phyloP scores from a whole-genome alignment of 495 filamentous ascomycete genomes.

The Tricharina praecox region DNA sequence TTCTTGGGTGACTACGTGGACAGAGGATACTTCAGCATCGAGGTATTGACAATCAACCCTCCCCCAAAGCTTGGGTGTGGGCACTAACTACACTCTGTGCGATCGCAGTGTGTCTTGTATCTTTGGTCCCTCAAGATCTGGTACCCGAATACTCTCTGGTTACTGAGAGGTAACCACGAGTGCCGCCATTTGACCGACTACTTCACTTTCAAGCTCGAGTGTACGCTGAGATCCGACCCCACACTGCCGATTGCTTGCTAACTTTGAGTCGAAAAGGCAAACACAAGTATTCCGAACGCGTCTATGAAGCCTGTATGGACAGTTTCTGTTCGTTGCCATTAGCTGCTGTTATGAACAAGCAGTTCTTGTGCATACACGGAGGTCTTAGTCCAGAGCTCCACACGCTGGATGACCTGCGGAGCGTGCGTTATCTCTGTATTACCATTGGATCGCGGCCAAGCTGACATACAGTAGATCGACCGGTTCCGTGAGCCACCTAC shows the following conservation, averaged over 20 bases:
- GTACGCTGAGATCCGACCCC: slow-evolving; percentile 23
- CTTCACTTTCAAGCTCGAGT: slow-evolving; percentile 99
- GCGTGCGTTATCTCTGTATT: slow-evolving; percentile 14
- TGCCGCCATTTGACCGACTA: slow-evolving; percentile 97
- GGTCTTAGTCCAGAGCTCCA: slow-evolving; percentile 90
- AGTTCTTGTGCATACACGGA: slow-evolving; percentile 96
- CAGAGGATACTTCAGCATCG: slow-evolving; percentile 95
- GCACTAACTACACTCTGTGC: slow-evolving; percentile 4
- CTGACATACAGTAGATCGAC: slow-evolving; percentile 50
- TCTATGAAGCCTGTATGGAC: slow-evolving; percentile 97
- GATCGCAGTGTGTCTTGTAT: slow-evolving; percentile 67
- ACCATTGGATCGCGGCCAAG: too few species aligned
- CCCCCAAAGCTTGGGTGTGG: neutral
- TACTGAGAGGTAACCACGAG: slow-evolving; percentile 94
- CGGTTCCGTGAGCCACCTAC: slow-evolving; percentile 95
- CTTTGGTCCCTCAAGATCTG: slow-evolving; percentile 98
- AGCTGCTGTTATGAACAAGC: slow-evolving; percentile 98
- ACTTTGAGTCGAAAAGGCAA: slow-evolving; percentile 20
- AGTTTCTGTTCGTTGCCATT: slow-evolving; percentile 89
- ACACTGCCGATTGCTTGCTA: slow-evolving; percentile 2
- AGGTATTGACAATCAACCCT: slow-evolving; percentile 33
- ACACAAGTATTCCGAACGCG: slow-evolving; percentile 85
- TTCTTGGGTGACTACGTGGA: slow-evolving; percentile 98
- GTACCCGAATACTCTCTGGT: slow-evolving; percentile 94
- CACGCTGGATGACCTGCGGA: slow-evolving; percentile 59